Evolutionary conservation across 2,329 filamentous ascomycete species (phyloP), one percentile per base, ranked within the genome.

Genomic region (Cyclaneusma minus): DNA sequence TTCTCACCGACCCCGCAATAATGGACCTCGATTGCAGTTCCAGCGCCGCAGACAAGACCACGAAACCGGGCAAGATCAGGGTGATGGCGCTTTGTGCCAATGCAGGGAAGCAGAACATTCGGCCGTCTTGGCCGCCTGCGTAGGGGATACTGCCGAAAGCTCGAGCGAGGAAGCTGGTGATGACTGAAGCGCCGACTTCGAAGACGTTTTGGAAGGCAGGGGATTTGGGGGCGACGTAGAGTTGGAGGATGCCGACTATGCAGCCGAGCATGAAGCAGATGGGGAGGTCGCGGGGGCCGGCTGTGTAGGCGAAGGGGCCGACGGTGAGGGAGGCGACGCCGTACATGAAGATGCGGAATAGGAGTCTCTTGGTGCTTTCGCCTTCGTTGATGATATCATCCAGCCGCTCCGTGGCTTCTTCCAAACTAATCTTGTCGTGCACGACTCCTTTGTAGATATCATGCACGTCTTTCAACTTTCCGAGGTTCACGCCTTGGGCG

Each of bases 371-470:
- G n/a, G n/a, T n/a, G n/a, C n/a, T n/a, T n/a, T n/a, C n/a, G n/a
- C n/a, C n/a, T n/a, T n/a, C n/a, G 1, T 41, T 40, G 31, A 62
- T 62, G 4, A 69, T 57, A 3, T 62, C 58, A 24, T 79, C 64
- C 1, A 84, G 53, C 11, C 64, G 58, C 7, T 55, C 49, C 2
- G 67, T 76, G 1, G 75, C 78, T 36, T 81, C 74, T 21, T 82
- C 75, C 0, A 79, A 73, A 7, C 70, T 62, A 6, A 82, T 64
- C n/a, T 67, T 59, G 45, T 84, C 78, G 42, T 84, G 78, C 1
- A 84, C 68, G n/a, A 84, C 78, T 30, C 80, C 68, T 46, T 85
- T 85, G 54, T 85, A 85, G 29, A 84, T 69, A 38, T 77, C 66
- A 40, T 84, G 78, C 2, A 76, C 65, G 36, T 84, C 79, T 26